Conservation (phyloP, 1,284 basidiomycete species). For the Ceratobasidium sp. region DNA sequence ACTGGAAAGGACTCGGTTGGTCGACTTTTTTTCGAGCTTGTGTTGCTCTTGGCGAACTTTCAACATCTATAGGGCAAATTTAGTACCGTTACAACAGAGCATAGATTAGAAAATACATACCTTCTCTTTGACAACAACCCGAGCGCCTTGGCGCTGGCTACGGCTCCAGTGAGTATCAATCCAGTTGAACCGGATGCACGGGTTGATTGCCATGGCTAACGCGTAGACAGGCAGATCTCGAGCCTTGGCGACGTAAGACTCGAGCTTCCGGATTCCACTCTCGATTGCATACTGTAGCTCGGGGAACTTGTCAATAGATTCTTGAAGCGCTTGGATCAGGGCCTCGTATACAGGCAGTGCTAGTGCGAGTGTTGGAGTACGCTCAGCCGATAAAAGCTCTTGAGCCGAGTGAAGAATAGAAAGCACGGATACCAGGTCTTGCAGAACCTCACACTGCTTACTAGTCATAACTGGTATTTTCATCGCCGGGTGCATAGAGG, state of each 20-base stretch:
- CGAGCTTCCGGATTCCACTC: too few species aligned
- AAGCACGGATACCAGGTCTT: slow-evolving; percentile 18
- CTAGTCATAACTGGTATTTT: background rate
- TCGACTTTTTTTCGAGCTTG: background rate
- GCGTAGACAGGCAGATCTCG: too few species aligned
- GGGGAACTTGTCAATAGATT: background rate
- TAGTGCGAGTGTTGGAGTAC: slow-evolving; percentile 40
- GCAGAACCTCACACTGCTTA: background rate
- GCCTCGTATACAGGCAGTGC: slow-evolving; percentile 36
- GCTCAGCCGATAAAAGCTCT: slow-evolving; percentile 38
- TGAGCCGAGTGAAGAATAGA: slow-evolving; percentile 16
- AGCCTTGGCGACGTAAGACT: too few species aligned
- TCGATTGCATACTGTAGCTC: too few species aligned
- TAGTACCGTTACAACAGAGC: too few species aligned
- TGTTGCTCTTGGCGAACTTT: background rate
- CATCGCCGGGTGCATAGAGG: background rate
- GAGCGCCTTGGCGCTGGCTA: background rate
- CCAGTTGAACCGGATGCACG: too few species aligned
- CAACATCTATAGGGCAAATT: too few species aligned
- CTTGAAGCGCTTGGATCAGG: slow-evolving; percentile 7
- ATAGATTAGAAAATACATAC: background rate
- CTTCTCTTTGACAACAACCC: background rate
- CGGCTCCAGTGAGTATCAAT: background rate
- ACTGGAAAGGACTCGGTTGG: background rate
- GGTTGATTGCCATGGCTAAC: too few species aligned